Conservation (phyloP, 2,329 filamentous ascomycete species). For the Pseudogymnoascus sp. region DNA sequence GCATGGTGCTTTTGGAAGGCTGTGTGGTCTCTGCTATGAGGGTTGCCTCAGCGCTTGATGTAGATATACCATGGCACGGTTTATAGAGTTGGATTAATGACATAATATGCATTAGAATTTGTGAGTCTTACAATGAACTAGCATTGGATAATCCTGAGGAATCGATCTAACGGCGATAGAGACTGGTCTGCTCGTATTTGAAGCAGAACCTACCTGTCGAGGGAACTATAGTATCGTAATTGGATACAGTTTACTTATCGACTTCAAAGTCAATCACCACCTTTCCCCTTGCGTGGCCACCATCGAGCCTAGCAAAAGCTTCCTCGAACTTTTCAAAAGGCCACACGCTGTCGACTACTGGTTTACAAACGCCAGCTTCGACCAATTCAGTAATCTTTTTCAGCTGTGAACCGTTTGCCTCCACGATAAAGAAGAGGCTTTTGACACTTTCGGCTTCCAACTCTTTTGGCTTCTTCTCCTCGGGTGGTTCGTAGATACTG, state of each 20-base stretch:
- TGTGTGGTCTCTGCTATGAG: slow-evolving; percentile 51
- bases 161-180: not conserved
- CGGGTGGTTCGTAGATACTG: slow-evolving; percentile 33
- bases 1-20: slow-evolving; percentile 54
- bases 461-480: slow-evolving; percentile 24
- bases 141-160: not conserved
- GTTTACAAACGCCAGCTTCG: slow-evolving; percentile 29
- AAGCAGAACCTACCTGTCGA: not conserved
- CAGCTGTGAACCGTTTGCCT: slow-evolving; percentile 30
- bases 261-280: slow-evolving; percentile 29
- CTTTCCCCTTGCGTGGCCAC: slow-evolving; percentile 36
- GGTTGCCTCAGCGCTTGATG: slow-evolving; percentile 44
- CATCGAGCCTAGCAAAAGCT: slow-evolving; percentile 32
- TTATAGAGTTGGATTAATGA: not conserved
- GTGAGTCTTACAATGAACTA: not conserved
- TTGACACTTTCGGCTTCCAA: slow-evolving; percentile 25
- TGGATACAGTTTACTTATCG: slow-evolving; percentile 2
- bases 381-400: slow-evolving; percentile 31
- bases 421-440: slow-evolving; percentile 36
- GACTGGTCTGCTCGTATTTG: not conserved
- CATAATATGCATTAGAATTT: not conserved
- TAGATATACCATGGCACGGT: slow-evolving; percentile 34
- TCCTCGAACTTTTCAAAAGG: slow-evolving; percentile 32
- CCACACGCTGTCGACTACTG: slow-evolving; percentile 35
- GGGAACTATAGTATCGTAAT: not conserved